Percentiles rank a stretch among this genome's conserved stretches.
Evolutionary conservation across 257 asterid species (phyloP).

Genomic region (Gardenia jasminoides): DNA sequence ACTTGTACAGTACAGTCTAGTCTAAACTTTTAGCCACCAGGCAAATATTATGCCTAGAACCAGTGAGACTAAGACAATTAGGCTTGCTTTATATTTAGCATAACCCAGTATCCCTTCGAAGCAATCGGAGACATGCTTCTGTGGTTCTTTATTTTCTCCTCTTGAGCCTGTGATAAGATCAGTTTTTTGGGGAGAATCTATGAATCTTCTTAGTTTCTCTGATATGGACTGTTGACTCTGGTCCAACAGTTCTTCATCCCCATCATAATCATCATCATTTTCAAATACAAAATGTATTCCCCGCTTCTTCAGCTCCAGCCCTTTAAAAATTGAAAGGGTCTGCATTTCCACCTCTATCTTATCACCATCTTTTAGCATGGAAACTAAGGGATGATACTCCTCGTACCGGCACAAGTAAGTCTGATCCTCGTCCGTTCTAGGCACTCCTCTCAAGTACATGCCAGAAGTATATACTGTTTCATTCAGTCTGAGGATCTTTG

Average conservation of each 20-base stretch:
- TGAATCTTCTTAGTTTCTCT: slow-evolving; percentile 20
- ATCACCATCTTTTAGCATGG: slow-evolving; percentile 26
- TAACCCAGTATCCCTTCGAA: too few relatives aligned
- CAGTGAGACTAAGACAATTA: too few relatives aligned
- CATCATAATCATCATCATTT: slow-evolving; percentile 34
- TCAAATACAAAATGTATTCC: slow-evolving; percentile 32
- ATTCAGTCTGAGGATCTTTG: slow-evolving; percentile 25
- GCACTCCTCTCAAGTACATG: slow-evolving; percentile 25
- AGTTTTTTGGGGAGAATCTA: neutral
- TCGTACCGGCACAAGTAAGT: slow-evolving; percentile 28
- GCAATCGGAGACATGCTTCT: too few relatives aligned
- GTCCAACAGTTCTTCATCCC: slow-evolving; percentile 24
- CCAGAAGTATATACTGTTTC: slow-evolving; percentile 13
- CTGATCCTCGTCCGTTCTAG: slow-evolving; percentile 27
- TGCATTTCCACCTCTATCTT: slow-evolving; percentile 20
- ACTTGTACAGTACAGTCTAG: too few relatives aligned
- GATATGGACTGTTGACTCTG: slow-evolving; percentile 25
- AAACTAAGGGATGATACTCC: slow-evolving; percentile 22
- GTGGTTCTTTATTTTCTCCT: too few relatives aligned
- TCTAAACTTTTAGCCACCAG: too few relatives aligned
- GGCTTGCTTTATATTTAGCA: too few relatives aligned
- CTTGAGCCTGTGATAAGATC: too few relatives aligned
- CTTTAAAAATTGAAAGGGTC: slow-evolving; percentile 11
- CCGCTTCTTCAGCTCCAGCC: slow-evolving; percentile 27
- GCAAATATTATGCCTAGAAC: too few relatives aligned